Evolutionary conservation across 2,329 filamentous ascomycete genomes (phyloP).

Genomic region (Rhytidhysteron rufulum): DNA sequence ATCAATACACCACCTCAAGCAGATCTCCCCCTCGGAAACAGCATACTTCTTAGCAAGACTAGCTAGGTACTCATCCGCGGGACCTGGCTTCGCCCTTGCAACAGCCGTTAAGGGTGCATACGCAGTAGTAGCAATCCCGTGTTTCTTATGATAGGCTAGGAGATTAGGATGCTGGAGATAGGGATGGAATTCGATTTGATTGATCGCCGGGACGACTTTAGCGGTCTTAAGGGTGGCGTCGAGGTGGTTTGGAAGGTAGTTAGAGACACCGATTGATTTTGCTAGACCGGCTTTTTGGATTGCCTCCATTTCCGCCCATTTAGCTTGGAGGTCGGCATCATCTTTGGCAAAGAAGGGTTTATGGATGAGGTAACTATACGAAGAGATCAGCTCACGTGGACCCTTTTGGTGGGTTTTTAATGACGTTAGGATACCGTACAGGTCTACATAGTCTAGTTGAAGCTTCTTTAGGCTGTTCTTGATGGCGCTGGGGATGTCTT

Average conservation of each 20-base stretch:
- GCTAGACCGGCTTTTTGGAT: conserved; percentile 55
- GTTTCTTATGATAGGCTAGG: conserved; percentile 49
- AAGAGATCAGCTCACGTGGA: background rate
- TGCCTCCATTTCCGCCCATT: conserved; percentile 59
- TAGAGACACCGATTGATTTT: conserved; percentile 61
- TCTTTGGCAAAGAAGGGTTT: conserved; percentile 55
- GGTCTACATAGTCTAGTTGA: conserved; percentile 58
- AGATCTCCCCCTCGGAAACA: conserved; percentile 54
- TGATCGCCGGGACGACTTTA: conserved; percentile 57
- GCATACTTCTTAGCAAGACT: conserved; percentile 58
- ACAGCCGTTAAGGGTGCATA: conserved; percentile 48
- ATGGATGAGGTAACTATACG: conserved; percentile 57
- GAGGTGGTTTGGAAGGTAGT: conserved; percentile 53
- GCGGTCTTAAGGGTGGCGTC: conserved; percentile 51
- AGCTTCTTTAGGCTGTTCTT: conserved; percentile 57
- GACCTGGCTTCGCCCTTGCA: conserved; percentile 54
- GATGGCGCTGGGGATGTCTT: conserved; percentile 54
- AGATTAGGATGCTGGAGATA: conserved; percentile 61
- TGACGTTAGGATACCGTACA: conserved; percentile 49
- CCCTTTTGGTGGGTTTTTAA: background rate
- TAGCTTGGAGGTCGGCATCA: conserved; percentile 52
- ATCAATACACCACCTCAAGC: conserved; percentile 59
- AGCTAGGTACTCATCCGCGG: conserved; percentile 51
- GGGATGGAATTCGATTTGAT: conserved; percentile 68
- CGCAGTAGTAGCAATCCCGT: conserved; percentile 46